These are phyloP conservation scores for Heterobasidion irregulare DNA, from an alignment of 1,284 basidiomycete genomes.

Conservation along the genomic window DNA sequence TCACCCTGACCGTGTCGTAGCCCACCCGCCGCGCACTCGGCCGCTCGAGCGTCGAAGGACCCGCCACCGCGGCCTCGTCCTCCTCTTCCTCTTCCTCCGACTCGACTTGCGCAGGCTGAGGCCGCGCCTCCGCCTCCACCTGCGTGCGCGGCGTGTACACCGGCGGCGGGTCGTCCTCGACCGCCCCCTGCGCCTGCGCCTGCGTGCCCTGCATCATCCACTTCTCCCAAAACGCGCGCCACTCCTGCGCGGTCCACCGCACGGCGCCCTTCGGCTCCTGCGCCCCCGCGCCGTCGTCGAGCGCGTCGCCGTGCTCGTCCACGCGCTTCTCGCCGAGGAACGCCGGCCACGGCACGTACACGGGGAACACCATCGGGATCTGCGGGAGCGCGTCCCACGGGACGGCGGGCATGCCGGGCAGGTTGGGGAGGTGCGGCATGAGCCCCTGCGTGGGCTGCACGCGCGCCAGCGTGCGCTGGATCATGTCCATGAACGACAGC, in stretches of 20 bases:
- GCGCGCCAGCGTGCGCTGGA: conserved; percentile 69
- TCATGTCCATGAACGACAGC: conserved; percentile 61
- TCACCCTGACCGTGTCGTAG: conserved; percentile 41
- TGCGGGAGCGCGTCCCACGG: conserved; percentile 61
- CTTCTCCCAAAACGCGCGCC: conserved; percentile 65
- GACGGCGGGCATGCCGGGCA: conserved; percentile 37
- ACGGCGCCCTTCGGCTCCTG: conserved; percentile 26
- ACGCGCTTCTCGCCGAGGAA: conserved; percentile 45
- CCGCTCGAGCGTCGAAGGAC: conserved; percentile 10
- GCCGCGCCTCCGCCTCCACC: conserved; percentile 13
- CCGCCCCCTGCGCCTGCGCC: conserved; percentile 31
- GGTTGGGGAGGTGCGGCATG: conserved; percentile 45
- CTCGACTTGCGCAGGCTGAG: not conserved
- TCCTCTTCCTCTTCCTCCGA: conserved; percentile 10
- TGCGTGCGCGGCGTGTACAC: conserved; percentile 56
- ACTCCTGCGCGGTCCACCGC: conserved; percentile 40
- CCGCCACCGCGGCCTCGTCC: conserved; percentile 11
- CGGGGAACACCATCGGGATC: conserved; percentile 72
- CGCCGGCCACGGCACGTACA: conserved; percentile 63
- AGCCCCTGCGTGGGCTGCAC: conserved; percentile 50
- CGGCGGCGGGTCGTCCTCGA: conserved; percentile 50
- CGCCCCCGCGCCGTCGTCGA: conserved; percentile 14
- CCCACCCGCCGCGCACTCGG: conserved; percentile 28
- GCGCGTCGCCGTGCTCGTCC: conserved; percentile 22
- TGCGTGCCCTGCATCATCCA: conserved; percentile 51